Conservation (phyloP, 2,329 filamentous ascomycete species). For the Dendrostoma leiphaemia region DNA sequence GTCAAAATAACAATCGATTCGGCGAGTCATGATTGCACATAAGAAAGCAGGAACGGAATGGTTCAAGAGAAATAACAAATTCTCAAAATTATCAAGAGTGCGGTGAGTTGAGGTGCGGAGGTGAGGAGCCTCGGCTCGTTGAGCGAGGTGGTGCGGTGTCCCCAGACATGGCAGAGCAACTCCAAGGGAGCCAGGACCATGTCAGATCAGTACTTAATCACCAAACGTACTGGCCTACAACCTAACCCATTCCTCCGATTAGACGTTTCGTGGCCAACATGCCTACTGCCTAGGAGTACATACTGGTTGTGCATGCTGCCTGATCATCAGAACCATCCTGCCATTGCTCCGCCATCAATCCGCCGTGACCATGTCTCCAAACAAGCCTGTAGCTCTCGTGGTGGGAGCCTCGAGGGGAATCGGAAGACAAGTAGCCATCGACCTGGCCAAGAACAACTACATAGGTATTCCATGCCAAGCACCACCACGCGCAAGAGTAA, state of each 20-base stretch:
- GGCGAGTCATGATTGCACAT: constrained; percentile 51
- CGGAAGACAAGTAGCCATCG: constrained; percentile 75
- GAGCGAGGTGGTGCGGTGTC: no score
- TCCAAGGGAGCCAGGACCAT: background rate
- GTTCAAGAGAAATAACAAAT: background rate
- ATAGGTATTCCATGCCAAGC: constrained; percentile 50
- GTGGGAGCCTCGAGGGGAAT: constrained; percentile 79
- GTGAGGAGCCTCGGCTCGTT: constrained; percentile 9
- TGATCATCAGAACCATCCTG: no score
- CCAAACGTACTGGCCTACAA: background rate
- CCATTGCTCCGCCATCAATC: constrained; percentile 19
- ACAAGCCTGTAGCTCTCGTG: constrained; percentile 62
- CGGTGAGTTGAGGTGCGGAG: background rate
- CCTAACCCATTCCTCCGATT: no score
- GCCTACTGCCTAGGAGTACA: no score
- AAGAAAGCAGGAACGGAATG: background rate
- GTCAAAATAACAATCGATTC: constrained; percentile 67
- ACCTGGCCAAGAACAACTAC: constrained; percentile 70
- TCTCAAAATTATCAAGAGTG: background rate
- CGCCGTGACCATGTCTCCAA: constrained; percentile 18
- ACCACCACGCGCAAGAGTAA: no score
- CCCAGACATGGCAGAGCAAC: no score
- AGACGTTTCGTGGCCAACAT: no score
- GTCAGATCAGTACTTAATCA: constrained; percentile 4
- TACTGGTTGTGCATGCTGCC: no score